These are phyloP conservation scores for Syzygium jambos DNA, from an alignment of 345 rosid genomes.

Conservation along the genomic window DNA sequence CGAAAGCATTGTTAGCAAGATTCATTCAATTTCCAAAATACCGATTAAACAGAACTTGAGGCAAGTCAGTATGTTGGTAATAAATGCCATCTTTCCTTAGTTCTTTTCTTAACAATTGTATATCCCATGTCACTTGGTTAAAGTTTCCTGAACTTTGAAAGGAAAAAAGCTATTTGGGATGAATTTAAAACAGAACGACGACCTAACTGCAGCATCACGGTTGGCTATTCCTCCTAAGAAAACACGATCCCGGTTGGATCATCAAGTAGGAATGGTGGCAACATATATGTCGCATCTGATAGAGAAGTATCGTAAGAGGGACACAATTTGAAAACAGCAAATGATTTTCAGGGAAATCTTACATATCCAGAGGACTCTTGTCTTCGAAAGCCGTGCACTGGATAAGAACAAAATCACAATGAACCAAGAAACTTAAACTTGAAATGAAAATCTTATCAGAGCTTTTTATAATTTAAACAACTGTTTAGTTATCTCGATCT, in stretches of 20 bases:
- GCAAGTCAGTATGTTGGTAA: not conserved
- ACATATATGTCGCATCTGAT: not conserved
- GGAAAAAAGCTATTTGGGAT: not conserved
- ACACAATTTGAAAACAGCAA: not conserved
- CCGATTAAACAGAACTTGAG: not conserved
- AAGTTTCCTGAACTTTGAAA: not conserved
- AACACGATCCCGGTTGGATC: not conserved
- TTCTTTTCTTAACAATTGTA: not conserved
- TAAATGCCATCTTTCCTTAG: not conserved
- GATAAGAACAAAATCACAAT: not conserved
- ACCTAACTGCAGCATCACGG: not conserved
- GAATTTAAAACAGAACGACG: not conserved
- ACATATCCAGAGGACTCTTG: not conserved
- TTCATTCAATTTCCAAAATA: not conserved
- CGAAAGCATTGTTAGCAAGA: not conserved
- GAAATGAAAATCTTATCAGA: not conserved
- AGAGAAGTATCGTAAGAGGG: not conserved
- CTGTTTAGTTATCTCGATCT: not conserved
- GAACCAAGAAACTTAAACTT: not conserved
- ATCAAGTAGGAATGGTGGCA: not conserved
- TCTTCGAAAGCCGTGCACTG: not conserved
- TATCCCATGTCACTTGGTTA: not conserved
- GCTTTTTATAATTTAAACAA: not conserved
- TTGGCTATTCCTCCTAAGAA: not conserved
- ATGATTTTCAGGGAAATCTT: not conserved